Evolutionary conservation across 2,329 filamentous ascomycete genomes (phyloP).

Genomic region (Phaeophleospora eucalypticola): DNA sequence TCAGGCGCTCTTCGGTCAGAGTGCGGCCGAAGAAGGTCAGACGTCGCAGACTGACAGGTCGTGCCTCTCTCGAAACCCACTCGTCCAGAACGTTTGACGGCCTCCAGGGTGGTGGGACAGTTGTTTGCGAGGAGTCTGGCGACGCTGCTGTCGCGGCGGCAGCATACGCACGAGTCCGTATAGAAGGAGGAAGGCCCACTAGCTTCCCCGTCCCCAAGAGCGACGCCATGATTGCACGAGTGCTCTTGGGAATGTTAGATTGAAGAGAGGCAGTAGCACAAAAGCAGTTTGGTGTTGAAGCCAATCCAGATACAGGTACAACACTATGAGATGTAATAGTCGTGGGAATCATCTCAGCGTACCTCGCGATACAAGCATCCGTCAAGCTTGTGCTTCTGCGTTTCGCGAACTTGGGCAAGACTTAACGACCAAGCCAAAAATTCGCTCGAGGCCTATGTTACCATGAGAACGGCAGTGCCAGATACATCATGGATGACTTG

Average conservation of each 20-base stretch:
- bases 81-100: conserved; percentile 58
- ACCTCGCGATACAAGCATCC: too few species aligned
- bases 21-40: conserved; percentile 96
- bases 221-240: conserved; percentile 1
- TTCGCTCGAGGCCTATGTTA: too few species aligned
- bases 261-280: neutral
- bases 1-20: conserved; percentile 79
- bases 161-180: conserved; percentile 16
- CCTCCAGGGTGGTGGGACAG: conserved; percentile 52
- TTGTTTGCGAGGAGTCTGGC: conserved; percentile 8
- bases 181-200: neutral
- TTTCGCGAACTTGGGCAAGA: too few species aligned
- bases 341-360: neutral
- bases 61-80: conserved; percentile 88
- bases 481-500: too few species aligned
- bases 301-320: neutral
- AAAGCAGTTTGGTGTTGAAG: neutral
- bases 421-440: too few species aligned
- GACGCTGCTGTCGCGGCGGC: conserved; percentile 9
- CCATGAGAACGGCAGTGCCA: too few species aligned
- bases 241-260: neutral
- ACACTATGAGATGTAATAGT: neutral
- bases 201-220: neutral
- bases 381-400: too few species aligned
- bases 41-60: conserved; percentile 93